Percentiles rank a stretch among this genome's conserved stretches.
Conservation (phyloP, 116 monocot species). For the Zostera marina region DNA sequence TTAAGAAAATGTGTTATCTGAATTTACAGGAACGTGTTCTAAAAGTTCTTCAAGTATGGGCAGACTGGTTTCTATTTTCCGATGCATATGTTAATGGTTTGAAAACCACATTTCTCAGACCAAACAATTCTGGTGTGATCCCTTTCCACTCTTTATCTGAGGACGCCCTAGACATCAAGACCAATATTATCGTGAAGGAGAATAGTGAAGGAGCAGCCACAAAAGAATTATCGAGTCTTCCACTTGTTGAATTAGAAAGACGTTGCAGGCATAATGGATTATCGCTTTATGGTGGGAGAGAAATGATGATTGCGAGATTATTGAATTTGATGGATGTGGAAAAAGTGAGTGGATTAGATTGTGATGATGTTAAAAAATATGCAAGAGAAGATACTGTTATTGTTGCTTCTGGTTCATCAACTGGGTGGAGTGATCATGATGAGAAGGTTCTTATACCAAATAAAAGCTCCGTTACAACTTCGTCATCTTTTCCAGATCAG, state of each 20-base stretch:
- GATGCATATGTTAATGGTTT: slow-evolving; percentile 96
- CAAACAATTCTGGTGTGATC: slow-evolving; percentile 71
- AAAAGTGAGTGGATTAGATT: slow-evolving; percentile 50
- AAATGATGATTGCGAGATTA: slow-evolving; percentile 93
- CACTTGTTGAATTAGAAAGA: slow-evolving; percentile 84
- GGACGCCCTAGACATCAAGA: slow-evolving; percentile 80
- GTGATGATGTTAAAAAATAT: slow-evolving; percentile 42
- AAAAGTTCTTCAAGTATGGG: slow-evolving; percentile 99
- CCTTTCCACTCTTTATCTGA: slow-evolving; percentile 86
- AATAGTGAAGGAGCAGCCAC: slow-evolving; percentile 56
- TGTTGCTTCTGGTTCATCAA: background rate
- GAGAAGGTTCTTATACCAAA: slow-evolving; percentile 8
- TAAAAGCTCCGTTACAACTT: slow-evolving; percentile 12
- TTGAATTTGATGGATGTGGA: slow-evolving; percentile 91
- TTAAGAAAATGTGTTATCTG: background rate
- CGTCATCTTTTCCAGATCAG: slow-evolving; percentile 10
- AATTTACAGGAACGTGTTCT: slow-evolving; percentile 67
- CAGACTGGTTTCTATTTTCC: slow-evolving; percentile 98
- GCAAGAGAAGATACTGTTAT: slow-evolving; percentile 19
- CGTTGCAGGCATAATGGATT: slow-evolving; percentile 95
- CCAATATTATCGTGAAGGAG: slow-evolving; percentile 43
- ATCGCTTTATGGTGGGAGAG: slow-evolving; percentile 84
- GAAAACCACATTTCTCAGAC: slow-evolving; percentile 76
- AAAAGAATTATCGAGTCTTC: slow-evolving; percentile 73
- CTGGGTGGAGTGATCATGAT: slow-evolving; percentile 18